These are phyloP conservation scores for Neurospora crassa DNA, from an alignment of 2,329 filamentous ascomycete species.

Conservation along the genomic window DNA sequence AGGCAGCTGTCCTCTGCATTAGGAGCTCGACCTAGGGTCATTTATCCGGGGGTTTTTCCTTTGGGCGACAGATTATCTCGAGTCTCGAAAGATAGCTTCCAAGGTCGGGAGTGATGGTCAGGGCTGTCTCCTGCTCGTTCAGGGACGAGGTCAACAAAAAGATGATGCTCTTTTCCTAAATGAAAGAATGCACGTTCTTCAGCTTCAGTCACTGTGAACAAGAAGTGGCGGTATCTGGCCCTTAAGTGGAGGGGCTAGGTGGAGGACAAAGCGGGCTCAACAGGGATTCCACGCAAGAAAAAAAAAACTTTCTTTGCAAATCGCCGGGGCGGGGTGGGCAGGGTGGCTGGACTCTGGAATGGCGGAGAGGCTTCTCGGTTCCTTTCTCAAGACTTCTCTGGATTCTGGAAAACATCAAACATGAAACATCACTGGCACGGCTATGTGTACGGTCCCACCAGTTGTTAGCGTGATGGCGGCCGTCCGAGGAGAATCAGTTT, in stretches of 20 bases:
- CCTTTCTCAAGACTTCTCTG: not conserved
- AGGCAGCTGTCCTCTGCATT: constrained; percentile 32
- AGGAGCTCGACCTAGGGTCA: constrained; percentile 19
- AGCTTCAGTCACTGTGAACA: not conserved
- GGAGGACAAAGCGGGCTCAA: not conserved
- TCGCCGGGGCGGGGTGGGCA: not conserved
- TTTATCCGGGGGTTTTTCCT: constrained; percentile 10
- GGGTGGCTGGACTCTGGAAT: not conserved
- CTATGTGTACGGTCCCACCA: not conserved
- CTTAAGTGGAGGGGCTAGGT: not conserved
- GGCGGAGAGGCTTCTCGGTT: not conserved
- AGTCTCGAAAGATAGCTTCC: not conserved
- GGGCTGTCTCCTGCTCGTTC: not conserved
- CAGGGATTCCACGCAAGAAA: not conserved
- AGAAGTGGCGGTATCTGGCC: not conserved
- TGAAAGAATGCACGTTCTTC: not conserved
- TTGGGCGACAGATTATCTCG: not conserved
- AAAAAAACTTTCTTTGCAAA: not conserved
- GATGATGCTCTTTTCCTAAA: not conserved
- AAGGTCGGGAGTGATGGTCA: not conserved
- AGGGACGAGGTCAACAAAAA: not conserved
- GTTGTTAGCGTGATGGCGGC: not conserved
- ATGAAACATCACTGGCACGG: not conserved
- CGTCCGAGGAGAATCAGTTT: not conserved
- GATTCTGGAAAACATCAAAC: not conserved